These are phyloP conservation scores for Rutidosis leptorrhynchoides DNA, from an alignment of 129 eudicot species.

Conservation along the genomic window DNA sequence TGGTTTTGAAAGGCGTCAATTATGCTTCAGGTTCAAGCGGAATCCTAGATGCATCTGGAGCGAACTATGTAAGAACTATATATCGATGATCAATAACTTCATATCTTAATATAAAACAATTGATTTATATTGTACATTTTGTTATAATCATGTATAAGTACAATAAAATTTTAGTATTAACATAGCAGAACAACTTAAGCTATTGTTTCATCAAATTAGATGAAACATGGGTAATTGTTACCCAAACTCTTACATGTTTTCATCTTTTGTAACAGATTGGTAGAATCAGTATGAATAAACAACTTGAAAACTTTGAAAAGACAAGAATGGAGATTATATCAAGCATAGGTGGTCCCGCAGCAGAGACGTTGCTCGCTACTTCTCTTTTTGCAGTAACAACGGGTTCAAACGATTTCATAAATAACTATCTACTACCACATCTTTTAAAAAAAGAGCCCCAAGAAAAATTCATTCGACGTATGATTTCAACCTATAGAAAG, in stretches of 20 bases:
- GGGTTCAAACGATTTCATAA: slow-evolving; percentile 80
- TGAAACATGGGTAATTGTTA: background rate
- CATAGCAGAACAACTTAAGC: background rate
- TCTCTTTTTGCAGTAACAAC: slow-evolving; percentile 57
- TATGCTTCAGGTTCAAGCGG: slow-evolving; percentile 91
- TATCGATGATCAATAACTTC: background rate
- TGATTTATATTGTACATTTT: background rate
- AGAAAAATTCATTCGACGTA: slow-evolving; percentile 34
- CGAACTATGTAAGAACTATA: slow-evolving; percentile 55
- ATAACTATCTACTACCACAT: slow-evolving; percentile 54
- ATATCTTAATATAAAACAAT: background rate
- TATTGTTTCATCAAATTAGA: background rate
- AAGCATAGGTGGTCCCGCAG: slow-evolving; percentile 44
- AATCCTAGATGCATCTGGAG: slow-evolving; percentile 58
- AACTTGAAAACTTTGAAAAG: slow-evolving; percentile 65
- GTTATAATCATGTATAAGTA: too few species aligned
- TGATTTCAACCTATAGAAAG: slow-evolving; percentile 43
- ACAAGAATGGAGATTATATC: slow-evolving; percentile 55
- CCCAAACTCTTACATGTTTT: background rate
- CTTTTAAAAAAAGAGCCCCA: slow-evolving; percentile 27
- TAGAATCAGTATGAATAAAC: slow-evolving; percentile 64
- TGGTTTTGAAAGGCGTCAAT: slow-evolving; percentile 63
- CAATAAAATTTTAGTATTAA: background rate
- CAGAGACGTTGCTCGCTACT: slow-evolving; percentile 36
- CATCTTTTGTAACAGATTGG: slow-evolving; percentile 46